Evolutionary conservation across 2,329 filamentous ascomycete species (phyloP).

Genomic region (Bipolaris zeicola): DNA sequence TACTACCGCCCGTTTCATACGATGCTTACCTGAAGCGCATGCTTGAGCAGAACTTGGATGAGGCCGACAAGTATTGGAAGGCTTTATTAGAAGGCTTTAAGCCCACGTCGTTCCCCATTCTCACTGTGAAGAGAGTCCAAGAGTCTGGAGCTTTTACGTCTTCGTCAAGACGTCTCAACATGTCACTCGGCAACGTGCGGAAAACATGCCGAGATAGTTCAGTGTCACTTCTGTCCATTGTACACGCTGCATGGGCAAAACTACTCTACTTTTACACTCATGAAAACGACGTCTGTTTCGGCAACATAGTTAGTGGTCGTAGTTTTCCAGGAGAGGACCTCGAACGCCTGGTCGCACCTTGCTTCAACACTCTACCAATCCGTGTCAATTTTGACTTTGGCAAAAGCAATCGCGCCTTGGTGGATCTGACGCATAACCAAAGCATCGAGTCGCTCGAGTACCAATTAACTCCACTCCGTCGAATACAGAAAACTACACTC

Average conservation of each 20-base stretch:
- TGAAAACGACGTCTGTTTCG: constrained; percentile 77
- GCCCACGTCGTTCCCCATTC: constrained; percentile 50
- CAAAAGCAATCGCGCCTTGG: constrained; percentile 61
- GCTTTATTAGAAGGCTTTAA: constrained; percentile 60
- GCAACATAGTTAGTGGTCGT: constrained; percentile 82
- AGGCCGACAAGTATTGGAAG: constrained; percentile 70
- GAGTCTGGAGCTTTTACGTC: neutral
- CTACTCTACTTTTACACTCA: constrained; percentile 64
- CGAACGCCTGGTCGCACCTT: constrained; percentile 79
- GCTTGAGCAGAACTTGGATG: constrained; percentile 54
- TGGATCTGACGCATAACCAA: constrained; percentile 64
- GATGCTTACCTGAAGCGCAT: constrained; percentile 68
- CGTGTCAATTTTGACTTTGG: constrained; percentile 60
- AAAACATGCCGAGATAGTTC: constrained; percentile 32
- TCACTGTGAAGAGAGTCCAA: constrained; percentile 27
- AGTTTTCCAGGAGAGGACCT: constrained; percentile 68
- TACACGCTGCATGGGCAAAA: constrained; percentile 75
- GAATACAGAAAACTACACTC: constrained; percentile 64
- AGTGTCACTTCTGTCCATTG: constrained; percentile 63
- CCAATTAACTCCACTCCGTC: constrained; percentile 76
- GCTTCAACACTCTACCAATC: constrained; percentile 86
- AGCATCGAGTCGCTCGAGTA: constrained; percentile 68
- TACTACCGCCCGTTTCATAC: constrained; percentile 63
- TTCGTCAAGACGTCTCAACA: constrained; percentile 37
- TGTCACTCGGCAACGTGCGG: constrained; percentile 29